A percentile compares a stretch with the other conserved stretches of the same genome.
Conservation (phyloP, 2,329 filamentous ascomycete species). For the Cladobotryum protrusum region DNA sequence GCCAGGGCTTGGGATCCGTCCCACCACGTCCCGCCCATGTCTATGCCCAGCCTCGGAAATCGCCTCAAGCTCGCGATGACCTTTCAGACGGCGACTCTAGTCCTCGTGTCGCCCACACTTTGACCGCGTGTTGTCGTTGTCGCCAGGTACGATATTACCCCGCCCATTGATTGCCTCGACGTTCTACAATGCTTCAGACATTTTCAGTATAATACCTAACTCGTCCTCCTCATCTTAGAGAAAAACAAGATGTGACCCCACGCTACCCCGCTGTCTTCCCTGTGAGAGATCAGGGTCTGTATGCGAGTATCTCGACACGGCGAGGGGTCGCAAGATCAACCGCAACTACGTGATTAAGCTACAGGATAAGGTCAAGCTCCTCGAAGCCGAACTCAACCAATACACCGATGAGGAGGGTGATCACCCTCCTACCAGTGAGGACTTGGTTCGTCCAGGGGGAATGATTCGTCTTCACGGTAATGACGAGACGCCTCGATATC, state of each 20-base stretch:
- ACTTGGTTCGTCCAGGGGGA: slow-evolving; percentile 80
- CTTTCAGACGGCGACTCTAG: slow-evolving; percentile 45
- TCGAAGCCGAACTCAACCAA: slow-evolving; percentile 75
- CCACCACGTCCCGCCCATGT: slow-evolving; percentile 31
- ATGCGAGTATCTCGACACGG: slow-evolving; percentile 93
- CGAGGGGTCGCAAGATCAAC: slow-evolving; percentile 78
- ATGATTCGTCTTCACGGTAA: slow-evolving; percentile 78
- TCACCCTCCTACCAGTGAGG: slow-evolving; percentile 65
- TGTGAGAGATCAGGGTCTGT: slow-evolving; percentile 86
- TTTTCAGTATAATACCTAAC: slow-evolving; percentile 13
- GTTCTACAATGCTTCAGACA: slow-evolving; percentile 1
- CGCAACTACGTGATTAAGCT: slow-evolving; percentile 89
- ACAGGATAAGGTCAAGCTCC: slow-evolving; percentile 74
- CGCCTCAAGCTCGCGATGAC: slow-evolving; percentile 31
- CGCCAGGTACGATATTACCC: slow-evolving; percentile 55
- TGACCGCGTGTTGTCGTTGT: slow-evolving; percentile 75
- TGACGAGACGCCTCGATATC: slow-evolving; percentile 79
- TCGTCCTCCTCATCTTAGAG: slow-evolving; percentile 47
- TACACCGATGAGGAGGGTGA: slow-evolving; percentile 72
- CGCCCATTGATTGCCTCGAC: neutral
- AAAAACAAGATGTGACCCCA: slow-evolving; percentile 93
- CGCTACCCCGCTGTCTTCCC: slow-evolving; percentile 81
- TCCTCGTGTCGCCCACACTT: slow-evolving; percentile 66
- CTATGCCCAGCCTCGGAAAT: slow-evolving; percentile 24
- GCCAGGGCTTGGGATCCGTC: slow-evolving; percentile 47